Evolutionary conservation across 192 early-diverging fungal species (phyloP), one percentile per base, ranked within the genome.

Genomic region (Rhizophagus sp.): DNA sequence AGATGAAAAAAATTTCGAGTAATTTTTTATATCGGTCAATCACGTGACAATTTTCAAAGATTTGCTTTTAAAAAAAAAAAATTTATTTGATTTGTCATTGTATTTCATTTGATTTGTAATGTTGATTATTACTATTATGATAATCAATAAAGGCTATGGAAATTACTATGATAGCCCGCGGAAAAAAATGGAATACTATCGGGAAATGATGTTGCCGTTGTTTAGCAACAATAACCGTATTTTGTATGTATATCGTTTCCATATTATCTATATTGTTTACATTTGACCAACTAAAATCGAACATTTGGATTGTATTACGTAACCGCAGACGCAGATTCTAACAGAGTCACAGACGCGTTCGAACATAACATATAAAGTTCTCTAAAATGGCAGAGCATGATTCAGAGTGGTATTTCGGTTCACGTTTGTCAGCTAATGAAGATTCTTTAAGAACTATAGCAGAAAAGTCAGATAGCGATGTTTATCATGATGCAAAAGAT

Each of bases 331-430:
- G 4, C 15, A 57, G 15, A 22, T n/a, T 57, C 17, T 22, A 57
- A 22, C 4, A 52, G 17, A 13, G 5, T 17, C 50, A 57, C 19
- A 57, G 4, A 57, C 52, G 52, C 52, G 52, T 57, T 57, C 52
- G 15, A 50, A 13, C 4, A 52, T 52, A 41, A 41, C 39, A 15
- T 52, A 36, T 36, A 19, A 57, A 57, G 19, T 22, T 57, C 52
- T 22, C 52, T 6, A 69, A 41, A 30, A 72, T 72, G 70, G 44
- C 70, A 0, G 70, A 72, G 44, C 22, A 25, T 72, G 70, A 72
- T 24, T 49, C 41, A 25, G 70, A 72, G 2, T 72, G 70, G 70
- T 72, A 72, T 50, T 49, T 72, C 24, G 44, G 70, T 25, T 49
- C 68, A 22, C 13, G 13, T 8, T 19, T 41, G 17, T 70, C 70